Conservation (phyloP, 2,329 filamentous ascomycete species). For the Fusarium xyrophilum region DNA sequence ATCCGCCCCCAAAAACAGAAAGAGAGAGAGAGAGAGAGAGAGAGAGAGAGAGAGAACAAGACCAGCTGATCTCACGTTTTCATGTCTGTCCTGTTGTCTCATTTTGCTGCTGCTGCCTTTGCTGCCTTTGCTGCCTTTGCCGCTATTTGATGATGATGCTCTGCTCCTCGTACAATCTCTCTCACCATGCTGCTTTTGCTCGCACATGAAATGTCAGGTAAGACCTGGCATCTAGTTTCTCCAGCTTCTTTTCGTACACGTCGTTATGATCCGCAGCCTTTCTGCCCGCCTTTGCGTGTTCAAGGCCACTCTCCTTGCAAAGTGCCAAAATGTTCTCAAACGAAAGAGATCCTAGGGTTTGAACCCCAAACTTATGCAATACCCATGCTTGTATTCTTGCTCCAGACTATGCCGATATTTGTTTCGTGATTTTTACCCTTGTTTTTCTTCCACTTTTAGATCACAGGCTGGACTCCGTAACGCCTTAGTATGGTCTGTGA, state of each 20-base stretch:
- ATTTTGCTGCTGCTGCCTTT: neutral
- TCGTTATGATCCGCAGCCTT: conserved; percentile 22
- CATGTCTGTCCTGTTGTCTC: conserved; percentile 1
- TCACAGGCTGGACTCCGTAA: conserved; percentile 2
- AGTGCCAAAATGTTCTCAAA: conserved; percentile 19
- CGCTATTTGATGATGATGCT: conserved; percentile 1
- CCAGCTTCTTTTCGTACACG: conserved; percentile 33
- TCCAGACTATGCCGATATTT: neutral
- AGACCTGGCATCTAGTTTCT: conserved; percentile 8
- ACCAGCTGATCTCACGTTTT: neutral
- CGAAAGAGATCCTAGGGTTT: conserved; percentile 24
- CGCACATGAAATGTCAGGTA: neutral
- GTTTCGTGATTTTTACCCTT: neutral
- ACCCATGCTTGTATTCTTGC: neutral
- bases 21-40: conserved; percentile 8
- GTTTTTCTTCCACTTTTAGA: conserved; percentile 4
- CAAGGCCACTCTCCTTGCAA: conserved; percentile 2
- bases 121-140: no score
- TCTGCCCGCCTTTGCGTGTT: neutral
- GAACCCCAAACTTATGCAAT: conserved; percentile 32
- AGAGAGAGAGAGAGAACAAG: conserved; percentile 3
- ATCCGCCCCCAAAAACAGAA: conserved; percentile 9
- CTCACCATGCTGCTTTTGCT: conserved; percentile 7
- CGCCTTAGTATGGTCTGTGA: conserved; percentile 15
- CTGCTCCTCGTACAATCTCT: conserved; percentile 35